These are phyloP conservation scores for Talaromyces sp. DNA, from an alignment of 2,329 filamentous ascomycete genomes.

Conservation along the genomic window DNA sequence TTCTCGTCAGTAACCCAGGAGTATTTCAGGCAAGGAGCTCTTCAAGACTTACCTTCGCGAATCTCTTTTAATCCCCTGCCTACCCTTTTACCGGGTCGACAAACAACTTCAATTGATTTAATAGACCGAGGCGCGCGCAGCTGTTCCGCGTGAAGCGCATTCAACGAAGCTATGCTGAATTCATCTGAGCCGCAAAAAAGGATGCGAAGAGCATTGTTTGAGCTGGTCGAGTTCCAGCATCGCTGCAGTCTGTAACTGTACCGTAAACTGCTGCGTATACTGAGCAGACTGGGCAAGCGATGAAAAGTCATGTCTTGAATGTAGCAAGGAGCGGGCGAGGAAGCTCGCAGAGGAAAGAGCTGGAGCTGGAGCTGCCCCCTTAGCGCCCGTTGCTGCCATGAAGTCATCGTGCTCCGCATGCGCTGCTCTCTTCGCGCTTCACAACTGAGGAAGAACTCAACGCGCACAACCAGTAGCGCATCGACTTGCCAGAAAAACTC, in stretches of 20 bases:
- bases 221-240: slow-evolving; percentile 22
- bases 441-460: not conserved
- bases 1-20: not conserved
- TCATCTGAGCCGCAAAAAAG: slow-evolving; percentile 92
- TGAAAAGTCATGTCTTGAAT: slow-evolving; percentile 2
- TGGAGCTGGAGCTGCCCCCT: slow-evolving; percentile 1
- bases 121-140: slow-evolving; percentile 50
- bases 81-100: slow-evolving; percentile 68
- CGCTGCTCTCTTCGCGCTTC: slow-evolving; percentile 1
- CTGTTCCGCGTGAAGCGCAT: slow-evolving; percentile 60
- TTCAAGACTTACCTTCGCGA: slow-evolving; percentile 52
- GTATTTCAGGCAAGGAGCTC: slow-evolving; percentile 2
- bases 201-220: slow-evolving; percentile 62
- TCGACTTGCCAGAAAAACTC: not conserved
- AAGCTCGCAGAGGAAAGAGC: not conserved
- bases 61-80: slow-evolving; percentile 68
- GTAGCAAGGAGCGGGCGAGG: not conserved
- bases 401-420: slow-evolving; percentile 8
- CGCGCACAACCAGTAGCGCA: not conserved
- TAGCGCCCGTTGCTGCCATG: slow-evolving; percentile 28
- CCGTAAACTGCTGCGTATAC: slow-evolving; percentile 16
- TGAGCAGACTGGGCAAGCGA: slow-evolving; percentile 13
- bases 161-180: slow-evolving; percentile 76
- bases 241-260: not conserved
- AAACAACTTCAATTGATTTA: slow-evolving; percentile 76